Conservation (phyloP, 192 early-diverging fungal species). For the Podila epigama region DNA sequence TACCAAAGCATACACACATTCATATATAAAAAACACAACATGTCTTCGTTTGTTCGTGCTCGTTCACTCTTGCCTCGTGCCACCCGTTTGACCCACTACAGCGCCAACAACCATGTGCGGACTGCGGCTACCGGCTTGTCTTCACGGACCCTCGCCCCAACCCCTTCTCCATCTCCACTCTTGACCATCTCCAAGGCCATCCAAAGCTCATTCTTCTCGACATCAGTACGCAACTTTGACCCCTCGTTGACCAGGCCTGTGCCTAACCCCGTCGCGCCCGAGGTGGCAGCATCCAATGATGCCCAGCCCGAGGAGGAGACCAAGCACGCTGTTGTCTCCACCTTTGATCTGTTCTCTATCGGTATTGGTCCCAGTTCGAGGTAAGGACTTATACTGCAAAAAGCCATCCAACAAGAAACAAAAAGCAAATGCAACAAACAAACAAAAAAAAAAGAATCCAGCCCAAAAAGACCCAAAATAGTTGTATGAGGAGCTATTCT, state of each 20-base stretch:
- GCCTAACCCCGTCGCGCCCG: conserved; percentile 38
- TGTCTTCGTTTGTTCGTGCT: conserved; percentile 33
- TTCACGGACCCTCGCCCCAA: not conserved
- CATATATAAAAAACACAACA: conserved; percentile 21
- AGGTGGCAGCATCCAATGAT: not conserved
- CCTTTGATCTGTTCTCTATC: conserved; percentile 96
- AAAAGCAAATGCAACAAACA: not conserved
- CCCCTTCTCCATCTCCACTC: not conserved
- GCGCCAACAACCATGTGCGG: conserved; percentile 10
- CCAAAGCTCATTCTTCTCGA: conserved; percentile 39
- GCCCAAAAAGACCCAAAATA: too few species aligned
- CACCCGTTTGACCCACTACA: conserved; percentile 10
- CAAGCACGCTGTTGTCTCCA: conserved; percentile 87
- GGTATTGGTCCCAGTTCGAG: conserved; percentile 93
- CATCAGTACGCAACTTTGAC: conserved; percentile 14
- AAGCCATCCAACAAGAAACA: too few species aligned
- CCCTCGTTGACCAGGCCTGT: conserved; percentile 42
- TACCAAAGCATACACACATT: too few species aligned
- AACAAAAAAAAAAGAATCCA: too few species aligned
- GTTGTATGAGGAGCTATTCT: too few species aligned
- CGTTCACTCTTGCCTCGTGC: conserved; percentile 9
- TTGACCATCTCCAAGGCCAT: conserved; percentile 23
- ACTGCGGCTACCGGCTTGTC: not conserved
- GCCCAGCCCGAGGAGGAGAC: conserved; percentile 31
- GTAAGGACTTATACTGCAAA: too few species aligned